A percentile compares a stretch with the other conserved stretches of the same genome.
Evolutionary conservation across 768 basidiomycete species (phyloP).

Genomic region (Hypsizygus marmoreus): DNA sequence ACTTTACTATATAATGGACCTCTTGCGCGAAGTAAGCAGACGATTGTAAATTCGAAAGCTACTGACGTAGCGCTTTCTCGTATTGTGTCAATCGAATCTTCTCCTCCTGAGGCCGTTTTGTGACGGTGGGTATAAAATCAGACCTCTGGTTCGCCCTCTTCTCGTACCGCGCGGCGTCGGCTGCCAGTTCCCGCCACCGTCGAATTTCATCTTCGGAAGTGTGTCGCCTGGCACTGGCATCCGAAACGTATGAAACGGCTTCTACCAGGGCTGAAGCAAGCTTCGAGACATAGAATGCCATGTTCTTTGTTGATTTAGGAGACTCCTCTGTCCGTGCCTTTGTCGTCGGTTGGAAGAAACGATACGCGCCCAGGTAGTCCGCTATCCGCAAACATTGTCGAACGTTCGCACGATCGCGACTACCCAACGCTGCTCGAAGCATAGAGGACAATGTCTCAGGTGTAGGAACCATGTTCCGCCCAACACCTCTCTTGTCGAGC

Average conservation of each 20-base stretch:
- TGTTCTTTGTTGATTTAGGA: slow-evolving; percentile 34
- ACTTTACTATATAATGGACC: slow-evolving; percentile 4
- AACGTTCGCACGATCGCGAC: slow-evolving; percentile 49
- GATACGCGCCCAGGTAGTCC: slow-evolving; percentile 41
- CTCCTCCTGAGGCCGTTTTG: slow-evolving; percentile 6
- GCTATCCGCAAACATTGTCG: slow-evolving; percentile 66
- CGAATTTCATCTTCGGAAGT: slow-evolving; percentile 22
- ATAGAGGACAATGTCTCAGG: slow-evolving; percentile 58
- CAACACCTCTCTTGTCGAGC: slow-evolving; percentile 42
- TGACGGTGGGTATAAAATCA: slow-evolving; percentile 18
- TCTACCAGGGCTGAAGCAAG: slow-evolving; percentile 48
- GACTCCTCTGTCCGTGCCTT: slow-evolving; percentile 24
- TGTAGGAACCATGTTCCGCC: slow-evolving; percentile 48
- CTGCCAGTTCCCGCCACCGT: slow-evolving; percentile 30
- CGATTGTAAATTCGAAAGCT: slow-evolving; percentile 6
- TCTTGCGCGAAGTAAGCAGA: slow-evolving; percentile 5
- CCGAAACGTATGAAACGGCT: slow-evolving; percentile 36
- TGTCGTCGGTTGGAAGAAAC: slow-evolving; percentile 30
- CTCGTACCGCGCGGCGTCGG: slow-evolving; percentile 17
- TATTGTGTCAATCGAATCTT: slow-evolving; percentile 8
- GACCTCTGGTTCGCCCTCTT: slow-evolving; percentile 1
- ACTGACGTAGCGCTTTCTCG: slow-evolving; percentile 10
- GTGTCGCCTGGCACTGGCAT: slow-evolving; percentile 19
- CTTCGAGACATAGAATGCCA: slow-evolving; percentile 46
- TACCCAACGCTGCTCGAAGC: slow-evolving; percentile 58